Evolutionary conservation across 768 basidiomycete genomes (phyloP), one percentile per base, ranked within the genome.

Genomic region (Terana coerulea): DNA sequence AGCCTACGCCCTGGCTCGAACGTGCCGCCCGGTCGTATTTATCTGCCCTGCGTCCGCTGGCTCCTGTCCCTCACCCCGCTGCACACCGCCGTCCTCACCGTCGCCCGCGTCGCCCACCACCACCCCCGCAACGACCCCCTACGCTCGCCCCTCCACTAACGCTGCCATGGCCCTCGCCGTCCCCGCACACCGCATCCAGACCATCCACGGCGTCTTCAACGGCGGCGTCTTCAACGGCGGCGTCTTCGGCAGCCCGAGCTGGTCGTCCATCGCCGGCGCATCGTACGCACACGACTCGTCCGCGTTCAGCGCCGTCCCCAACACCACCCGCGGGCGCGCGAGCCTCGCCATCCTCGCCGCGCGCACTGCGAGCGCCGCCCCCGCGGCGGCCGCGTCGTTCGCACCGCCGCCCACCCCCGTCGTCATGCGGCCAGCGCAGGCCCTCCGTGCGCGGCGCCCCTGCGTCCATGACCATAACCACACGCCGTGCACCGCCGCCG

Each of bases 221-320:
- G 49, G 47, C 40, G 41, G 29, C 35, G 45, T 55, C 42, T 33
- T 15, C 46, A 30, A 29, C 26, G 49, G 47, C 40, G 50, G 54
- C 24, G 51, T 41, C 26, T 52, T 56, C 24, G 51, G 46, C 31
- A 19, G 35, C 24, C 51, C 55, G 15, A 49, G 51, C 55, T 56
- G 54, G 35, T 52, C 54, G 33, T 48, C 47, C 15, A 26, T 56
- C 31, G 21, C 41, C 3, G 37, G 37, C 31, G 51, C 47, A 43
- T 37, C 33, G 4, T 24, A 33, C 40, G 49, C 50, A 34, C 17
- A 19, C n/a, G 34, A 15, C 34, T 29, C 41, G 28, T 50, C 56
- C 35, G 49, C 57, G 30, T 64, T 59, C 56, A 52, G 44, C 39
- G 41, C 56, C 48, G 49, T 60, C 24, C 60, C 63, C 29, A 61